Conservation (phyloP, 257 asterid species). For the Fraxinus pennsylvanica region DNA sequence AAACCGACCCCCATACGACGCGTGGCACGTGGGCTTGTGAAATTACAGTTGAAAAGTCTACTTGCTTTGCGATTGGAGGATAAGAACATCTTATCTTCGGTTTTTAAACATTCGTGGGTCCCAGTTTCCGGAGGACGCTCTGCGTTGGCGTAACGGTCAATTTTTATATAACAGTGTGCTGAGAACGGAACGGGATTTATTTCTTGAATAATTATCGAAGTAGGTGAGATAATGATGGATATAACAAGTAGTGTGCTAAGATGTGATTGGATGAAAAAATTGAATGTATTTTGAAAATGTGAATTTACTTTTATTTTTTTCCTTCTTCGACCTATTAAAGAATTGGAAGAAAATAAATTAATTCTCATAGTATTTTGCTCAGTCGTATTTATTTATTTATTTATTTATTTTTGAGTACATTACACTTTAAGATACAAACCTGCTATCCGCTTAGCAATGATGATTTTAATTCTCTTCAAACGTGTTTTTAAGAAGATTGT, state of each 20-base stretch:
- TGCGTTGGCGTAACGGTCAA: constrained; percentile 21
- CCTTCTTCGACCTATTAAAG: not conserved
- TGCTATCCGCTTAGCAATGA: too few relatives aligned
- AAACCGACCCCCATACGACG: constrained; percentile 31
- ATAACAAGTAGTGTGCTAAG: too few relatives aligned
- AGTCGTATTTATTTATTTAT: too few relatives aligned
- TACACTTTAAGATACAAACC: too few relatives aligned
- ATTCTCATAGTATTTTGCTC: not conserved
- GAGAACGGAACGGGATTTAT: not conserved
- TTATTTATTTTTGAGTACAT: too few relatives aligned
- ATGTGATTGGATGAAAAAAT: too few relatives aligned
- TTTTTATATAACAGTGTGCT: not conserved
- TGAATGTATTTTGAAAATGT: not conserved
- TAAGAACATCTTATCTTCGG: not conserved
- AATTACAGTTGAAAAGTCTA: constrained; percentile 1
- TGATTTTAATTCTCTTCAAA: too few relatives aligned
- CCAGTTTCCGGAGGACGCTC: not conserved
- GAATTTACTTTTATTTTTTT: not conserved
- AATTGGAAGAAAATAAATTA: not conserved
- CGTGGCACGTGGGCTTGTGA: constrained; percentile 26
- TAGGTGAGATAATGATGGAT: too few relatives aligned
- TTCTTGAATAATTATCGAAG: too few relatives aligned
- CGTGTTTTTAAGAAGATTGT: too few relatives aligned
- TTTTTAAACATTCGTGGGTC: not conserved
- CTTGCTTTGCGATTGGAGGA: constrained; percentile 12